Evolutionary conservation across 306 rosid genomes (phyloP), one percentile per base, ranked within the genome.

Genomic region (Malus sieversii): DNA sequence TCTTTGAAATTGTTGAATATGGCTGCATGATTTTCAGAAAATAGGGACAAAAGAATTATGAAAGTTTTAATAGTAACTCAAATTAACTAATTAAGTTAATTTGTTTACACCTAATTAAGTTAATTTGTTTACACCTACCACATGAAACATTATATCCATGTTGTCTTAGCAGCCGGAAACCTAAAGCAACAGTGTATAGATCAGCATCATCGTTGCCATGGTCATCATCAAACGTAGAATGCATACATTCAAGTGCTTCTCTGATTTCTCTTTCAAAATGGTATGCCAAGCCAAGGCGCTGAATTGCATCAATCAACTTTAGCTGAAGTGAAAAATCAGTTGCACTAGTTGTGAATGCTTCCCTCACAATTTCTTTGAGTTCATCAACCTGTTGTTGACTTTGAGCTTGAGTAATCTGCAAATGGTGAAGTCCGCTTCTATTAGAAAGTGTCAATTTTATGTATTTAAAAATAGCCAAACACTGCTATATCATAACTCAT

Each of bases 151-250:
- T 25, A 55, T 67, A 58, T 22, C 87, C 87, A 2, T 84, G 85
- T 75, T 86, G 86, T 27, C 92, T 79, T 23, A 88, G 18, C 42
- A 88, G 10, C 25, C 90, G 81, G 75, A 89, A 89, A n/a, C 74
- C 53, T 27, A 86, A 79, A 44, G 87, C 80, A 69, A 61, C 52
- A 61, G 51, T n/a, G 38, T 45, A 33, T 10, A 86, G 77, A 59
- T 79, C 71, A 52, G 25, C 62, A 25, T 66, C 55, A 9, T 59
- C 62, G 38, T 19, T 66, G 0, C 29, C 57, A 65, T 68, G 68
- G 25, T 40, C 55, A 25, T 32, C 55, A 12, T 13, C 25, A 15
- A 4, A 23, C 10, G 15, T 58, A 1, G 63, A 27, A 16, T 82
- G 44, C 60, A 82, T 66, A 8, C 68, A 51, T 13, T 71, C 51